Base-by-base conservation (phyloP, 805 yeast genomes). In the Lipomyces sp. region DNA sequence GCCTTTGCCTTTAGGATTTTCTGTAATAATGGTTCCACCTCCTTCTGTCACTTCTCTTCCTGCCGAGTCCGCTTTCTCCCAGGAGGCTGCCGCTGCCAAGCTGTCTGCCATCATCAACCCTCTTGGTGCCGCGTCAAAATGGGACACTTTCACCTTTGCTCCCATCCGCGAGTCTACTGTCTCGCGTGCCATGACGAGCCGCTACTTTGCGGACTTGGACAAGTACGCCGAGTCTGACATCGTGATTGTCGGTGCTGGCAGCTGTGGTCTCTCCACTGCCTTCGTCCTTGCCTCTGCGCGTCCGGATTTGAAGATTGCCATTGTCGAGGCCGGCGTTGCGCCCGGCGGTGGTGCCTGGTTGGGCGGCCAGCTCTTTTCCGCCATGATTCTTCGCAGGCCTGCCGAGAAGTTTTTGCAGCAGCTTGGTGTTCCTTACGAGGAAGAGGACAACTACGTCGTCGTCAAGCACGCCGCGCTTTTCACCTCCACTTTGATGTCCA, bases 341-440 rank as follows among this genome's bases (percentile, higher is more conserved):
- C 84, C 85, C 48, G 90, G 90, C 51, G 91, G 90, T 56, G 91
- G 91, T 26, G 80, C 84, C 51, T 83, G 85, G 82, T 72, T 84
- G 41, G 87, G 87, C 49, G 91, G 89, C 11, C 87, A 82, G 66
- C 71, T 84, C 55, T 82, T 84, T 67, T 79, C 84, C 26, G 88
- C 89, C 34, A 83, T 83, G 89, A 80, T 84, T 46, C 72, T 83
- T 76, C 78, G 90, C 69, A 84, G 84, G 68, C 90, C 89, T 18
- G 85, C 89, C n/a, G 81, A 84, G 54, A 63, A 74, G 54, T 83
- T 84, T 69, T 73, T 84, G 65, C 75, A 79, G 35, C 86, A 81
- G 49, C 66, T 84, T 43, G 81, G 77, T 6, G 71, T 84, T 47
- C 81, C 78, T 37, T 84, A 79, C 66, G 89, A 84, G 59, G 91